Conservation (phyloP, 768 basidiomycete genomes). For the Ramaria sp. region DNA sequence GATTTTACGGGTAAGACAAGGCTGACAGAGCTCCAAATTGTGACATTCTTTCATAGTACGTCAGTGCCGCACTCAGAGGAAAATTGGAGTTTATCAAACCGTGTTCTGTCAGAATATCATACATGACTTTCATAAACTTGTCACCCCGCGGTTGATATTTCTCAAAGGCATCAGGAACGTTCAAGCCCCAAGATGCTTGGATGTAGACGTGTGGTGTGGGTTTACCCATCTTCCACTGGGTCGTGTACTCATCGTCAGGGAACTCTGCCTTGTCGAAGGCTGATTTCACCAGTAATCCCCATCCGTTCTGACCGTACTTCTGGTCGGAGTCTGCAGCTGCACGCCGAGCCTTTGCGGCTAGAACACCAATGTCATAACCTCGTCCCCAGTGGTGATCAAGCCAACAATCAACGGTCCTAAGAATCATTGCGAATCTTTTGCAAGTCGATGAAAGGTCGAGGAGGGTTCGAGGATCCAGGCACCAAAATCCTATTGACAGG, state of each 20-base stretch:
- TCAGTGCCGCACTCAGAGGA: neutral
- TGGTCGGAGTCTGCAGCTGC: neutral
- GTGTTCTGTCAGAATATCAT: conserved; percentile 3
- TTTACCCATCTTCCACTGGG: neutral
- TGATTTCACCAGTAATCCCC: conserved; percentile 4
- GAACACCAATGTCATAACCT: neutral
- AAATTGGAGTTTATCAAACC: neutral
- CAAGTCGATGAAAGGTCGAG: conserved; percentile 4
- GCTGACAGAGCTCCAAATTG: neutral
- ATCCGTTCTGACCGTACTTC: neutral
- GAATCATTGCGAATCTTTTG: neutral
- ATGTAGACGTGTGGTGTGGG: neutral
- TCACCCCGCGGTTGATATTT: conserved; percentile 1
- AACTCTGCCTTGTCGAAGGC: conserved; percentile 5
- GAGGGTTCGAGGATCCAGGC: neutral
- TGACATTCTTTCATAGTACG: neutral
- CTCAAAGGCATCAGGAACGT: neutral
- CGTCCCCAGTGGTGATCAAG: neutral
- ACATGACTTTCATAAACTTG: conserved; percentile 1
- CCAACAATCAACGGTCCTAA: neutral
- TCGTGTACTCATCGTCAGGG: neutral
- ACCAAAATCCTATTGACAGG: too few species aligned
- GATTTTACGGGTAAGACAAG: too few species aligned
- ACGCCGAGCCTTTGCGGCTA: neutral
- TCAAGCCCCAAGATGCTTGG: neutral